These are phyloP conservation scores for Incumbomyces delicatus DNA, from an alignment of 2,329 filamentous ascomycete species.

Conservation along the genomic window DNA sequence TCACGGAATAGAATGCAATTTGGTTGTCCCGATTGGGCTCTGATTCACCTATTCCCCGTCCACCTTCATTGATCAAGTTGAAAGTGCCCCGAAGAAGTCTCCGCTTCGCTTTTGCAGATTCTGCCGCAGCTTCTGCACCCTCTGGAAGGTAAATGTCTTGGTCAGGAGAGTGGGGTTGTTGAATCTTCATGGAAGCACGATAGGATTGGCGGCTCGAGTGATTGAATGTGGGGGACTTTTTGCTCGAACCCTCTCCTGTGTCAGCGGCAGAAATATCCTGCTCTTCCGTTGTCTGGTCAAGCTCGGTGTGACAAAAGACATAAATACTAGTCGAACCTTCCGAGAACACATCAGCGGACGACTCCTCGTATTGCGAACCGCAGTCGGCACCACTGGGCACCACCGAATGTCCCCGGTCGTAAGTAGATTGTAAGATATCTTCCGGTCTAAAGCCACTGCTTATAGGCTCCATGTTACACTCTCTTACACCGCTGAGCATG, in stretches of 20 bases:
- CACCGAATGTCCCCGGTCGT: background rate
- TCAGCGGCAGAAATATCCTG: conserved; percentile 12
- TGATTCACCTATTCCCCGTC: background rate
- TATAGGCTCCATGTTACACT: conserved; percentile 11
- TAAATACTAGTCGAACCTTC: too few species aligned
- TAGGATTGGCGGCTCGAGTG: conserved; percentile 8
- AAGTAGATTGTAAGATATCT: background rate
- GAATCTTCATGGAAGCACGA: conserved; percentile 5
- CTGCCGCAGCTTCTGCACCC: conserved; percentile 18
- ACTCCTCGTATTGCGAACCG: too few species aligned
- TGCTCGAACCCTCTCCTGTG: conserved; percentile 9
- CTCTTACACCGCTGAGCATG: background rate
- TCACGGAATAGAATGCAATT: too few species aligned
- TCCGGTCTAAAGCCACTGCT: conserved; percentile 21
- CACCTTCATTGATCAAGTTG: background rate
- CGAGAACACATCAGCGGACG: too few species aligned
- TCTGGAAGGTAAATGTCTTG: conserved; percentile 13
- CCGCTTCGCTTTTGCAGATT: conserved; percentile 20
- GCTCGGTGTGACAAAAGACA: conserved; percentile 3
- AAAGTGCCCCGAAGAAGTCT: conserved; percentile 10
- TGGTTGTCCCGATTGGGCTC: background rate
- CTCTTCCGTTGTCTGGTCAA: conserved; percentile 15
- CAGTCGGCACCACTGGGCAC: too few species aligned
- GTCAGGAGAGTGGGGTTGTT: conserved; percentile 2
- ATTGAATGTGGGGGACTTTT: conserved; percentile 15